Percentiles rank a stretch among this genome's conserved stretches.
Evolutionary conservation across 768 basidiomycete species (phyloP).

Genomic region (Cytidiella melzeri): DNA sequence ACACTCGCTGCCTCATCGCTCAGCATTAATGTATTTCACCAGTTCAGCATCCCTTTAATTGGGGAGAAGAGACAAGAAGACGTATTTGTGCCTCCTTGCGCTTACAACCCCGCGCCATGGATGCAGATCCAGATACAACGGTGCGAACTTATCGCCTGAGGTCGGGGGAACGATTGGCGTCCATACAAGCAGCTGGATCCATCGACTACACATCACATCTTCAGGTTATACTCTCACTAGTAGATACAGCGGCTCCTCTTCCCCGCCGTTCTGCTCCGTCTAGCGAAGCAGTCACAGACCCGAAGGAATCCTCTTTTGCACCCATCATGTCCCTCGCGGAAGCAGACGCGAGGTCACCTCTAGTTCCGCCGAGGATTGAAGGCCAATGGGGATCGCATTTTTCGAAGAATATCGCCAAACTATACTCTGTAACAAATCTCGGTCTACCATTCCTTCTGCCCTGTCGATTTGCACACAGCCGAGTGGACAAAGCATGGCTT

Average conservation of each 20-base stretch:
- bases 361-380: neutral
- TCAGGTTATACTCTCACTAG: neutral
- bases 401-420: neutral
- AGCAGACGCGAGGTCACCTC: neutral
- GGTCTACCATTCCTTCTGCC: slow-evolving; percentile 1
- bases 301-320: neutral
- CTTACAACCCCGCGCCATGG: neutral
- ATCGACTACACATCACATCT: neutral
- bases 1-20: neutral
- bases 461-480: neutral
- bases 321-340: neutral
- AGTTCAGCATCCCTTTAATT: neutral
- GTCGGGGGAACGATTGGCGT: neutral
- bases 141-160: neutral
- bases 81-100: neutral
- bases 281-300: neutral
- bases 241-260: neutral
- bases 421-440: neutral
- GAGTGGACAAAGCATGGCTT: neutral
- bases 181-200: neutral
- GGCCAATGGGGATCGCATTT: neutral
- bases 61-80: slow-evolving; percentile 2
- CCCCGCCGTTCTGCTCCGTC: neutral
- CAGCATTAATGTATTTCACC: neutral
- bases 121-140: neutral